Percentiles rank a stretch among this genome's conserved stretches.
Evolutionary conservation across 169 alveolate species (phyloP).

Genomic region (Plasmodium vinckei): DNA sequence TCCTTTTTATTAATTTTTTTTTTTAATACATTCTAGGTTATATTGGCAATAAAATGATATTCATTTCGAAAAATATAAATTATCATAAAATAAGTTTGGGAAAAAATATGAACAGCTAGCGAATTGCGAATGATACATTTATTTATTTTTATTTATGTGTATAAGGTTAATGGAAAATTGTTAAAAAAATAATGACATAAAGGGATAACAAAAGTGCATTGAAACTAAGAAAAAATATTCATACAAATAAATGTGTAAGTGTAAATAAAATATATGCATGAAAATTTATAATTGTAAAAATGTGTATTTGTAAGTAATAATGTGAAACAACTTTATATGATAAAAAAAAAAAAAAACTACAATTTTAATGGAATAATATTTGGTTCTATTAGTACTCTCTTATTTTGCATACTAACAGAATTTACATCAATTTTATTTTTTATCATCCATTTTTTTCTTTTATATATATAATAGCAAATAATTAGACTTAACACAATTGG

Average conservation of each 20-base stretch:
- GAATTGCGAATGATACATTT: no score
- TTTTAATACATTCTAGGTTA: neutral
- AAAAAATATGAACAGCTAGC: no score
- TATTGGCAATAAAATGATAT: no score
- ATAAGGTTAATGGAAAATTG: neutral
- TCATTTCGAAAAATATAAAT: no score
- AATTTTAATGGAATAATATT: slow-evolving; percentile 23
- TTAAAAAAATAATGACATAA: neutral
- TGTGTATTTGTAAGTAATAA: neutral
- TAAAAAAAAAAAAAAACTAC: slow-evolving; percentile 11
- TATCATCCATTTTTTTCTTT: slow-evolving; percentile 8
- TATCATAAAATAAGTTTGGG: no score
- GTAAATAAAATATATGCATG: neutral
- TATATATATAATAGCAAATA: slow-evolving; percentile 40
- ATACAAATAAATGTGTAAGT: neutral
- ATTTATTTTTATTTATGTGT: no score
- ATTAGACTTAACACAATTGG: slow-evolving; percentile 55
- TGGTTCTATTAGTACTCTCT: slow-evolving; percentile 32
- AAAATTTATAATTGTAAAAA: no score
- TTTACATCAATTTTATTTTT: slow-evolving; percentile 7
- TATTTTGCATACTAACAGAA: neutral
- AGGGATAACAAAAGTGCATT: no score
- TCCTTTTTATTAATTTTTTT: neutral
- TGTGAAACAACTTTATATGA: neutral
- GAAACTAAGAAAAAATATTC: neutral